Base-by-base conservation (phyloP, 257 asterid species). In the Solanum bulbocastanum region DNA sequence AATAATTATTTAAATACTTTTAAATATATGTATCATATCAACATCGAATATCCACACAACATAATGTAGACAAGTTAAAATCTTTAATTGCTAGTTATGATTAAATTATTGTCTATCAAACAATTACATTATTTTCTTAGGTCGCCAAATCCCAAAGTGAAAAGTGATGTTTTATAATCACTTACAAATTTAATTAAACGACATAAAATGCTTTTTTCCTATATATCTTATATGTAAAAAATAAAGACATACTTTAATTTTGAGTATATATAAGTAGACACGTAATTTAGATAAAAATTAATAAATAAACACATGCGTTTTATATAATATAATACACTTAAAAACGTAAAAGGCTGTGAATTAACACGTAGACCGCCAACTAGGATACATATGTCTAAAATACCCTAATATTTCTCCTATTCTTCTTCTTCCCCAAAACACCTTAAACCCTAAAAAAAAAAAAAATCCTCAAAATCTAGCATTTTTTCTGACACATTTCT, bases 301-400 rank as follows among this genome's bases (percentile, higher is more conserved):
- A 16, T 10, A 6, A 52, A 0, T 52, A 52, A 52, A 52, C 0
- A 52, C 0, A 52, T 16, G 1, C 3, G 0, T 44, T 0, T 0
- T 44, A 4, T 18, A 52, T 52, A 52, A 52, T 49, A 2, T 52
- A 52, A 12, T 36, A 36, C 39, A 40, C 22, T 1, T 15, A 49
- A 15, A 46, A 5, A 14, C 5, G 10, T 14, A 49, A 0, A 49
- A 49, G 4, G 4, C 12, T 11, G 3, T 39, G 42, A 39, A 39
- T 39, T 39, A 11, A 16, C 23, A 6, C 10, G 0, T 2, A 52
- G 23, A 16, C 10, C 23, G 1, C 9, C 8, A 6, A 16, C 1
- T 6, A 52, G 1, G 23, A 52, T 1, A 2, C n/a, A 52, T 15
- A 49, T 52, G 0, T 16, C 62, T 52, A 52, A 16, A 52, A 16